Base-by-base conservation (phyloP, 2,329 filamentous ascomycete species). In the Alternaria sp. region DNA sequence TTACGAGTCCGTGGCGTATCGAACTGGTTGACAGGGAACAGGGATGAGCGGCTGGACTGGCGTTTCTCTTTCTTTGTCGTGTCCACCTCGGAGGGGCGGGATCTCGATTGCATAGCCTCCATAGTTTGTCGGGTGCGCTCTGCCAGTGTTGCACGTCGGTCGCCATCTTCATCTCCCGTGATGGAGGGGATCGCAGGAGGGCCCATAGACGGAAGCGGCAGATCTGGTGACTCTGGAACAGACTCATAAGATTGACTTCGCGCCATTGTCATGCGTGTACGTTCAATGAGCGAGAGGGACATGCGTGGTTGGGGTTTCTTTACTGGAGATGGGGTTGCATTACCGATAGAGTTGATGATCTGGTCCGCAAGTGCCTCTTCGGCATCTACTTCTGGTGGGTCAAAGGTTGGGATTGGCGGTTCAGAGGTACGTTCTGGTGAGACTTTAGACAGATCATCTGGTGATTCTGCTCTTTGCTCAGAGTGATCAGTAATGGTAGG, bases 91-190 rank as follows among this genome's bases (percentile, higher is more conserved):
- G 63, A 64, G 24, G 63, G 69, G 36, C 63, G 65, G 8, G 66
- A 68, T 3, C 70, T 65, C 1, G 87, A 85, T 48, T 66, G 57
- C 47, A 86, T 81, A 3, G 88, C 83, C 0, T 89, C 87, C 88
- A 97, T 94, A 18, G 92, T 93, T 54, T 93, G 84, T 18, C 91
- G 88, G 0, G 94, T 96, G 48, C 93, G 89, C 72, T 93, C 93
- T 4, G 90, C 86, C 36, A 78, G 69, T 0, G 89, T 81, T n/a
- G 70, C 57, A 62, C 70, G 70, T 12, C 62, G 70, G 55, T 82
- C 61, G 14, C 61, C 32, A 9, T 59, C 44, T 6, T 64, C 56
- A n/a, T 36, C 46, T 26, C 32, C 20, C 9, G 46, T 38, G 7
- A 49, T 49, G 34, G 57, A 65, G 28, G 64, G 64, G 48, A 60